Percentiles rank a stretch among this genome's conserved stretches.
Evolutionary conservation across 177 flowering plant genomes (phyloP).

Genomic region (Vitis hybrid): DNA sequence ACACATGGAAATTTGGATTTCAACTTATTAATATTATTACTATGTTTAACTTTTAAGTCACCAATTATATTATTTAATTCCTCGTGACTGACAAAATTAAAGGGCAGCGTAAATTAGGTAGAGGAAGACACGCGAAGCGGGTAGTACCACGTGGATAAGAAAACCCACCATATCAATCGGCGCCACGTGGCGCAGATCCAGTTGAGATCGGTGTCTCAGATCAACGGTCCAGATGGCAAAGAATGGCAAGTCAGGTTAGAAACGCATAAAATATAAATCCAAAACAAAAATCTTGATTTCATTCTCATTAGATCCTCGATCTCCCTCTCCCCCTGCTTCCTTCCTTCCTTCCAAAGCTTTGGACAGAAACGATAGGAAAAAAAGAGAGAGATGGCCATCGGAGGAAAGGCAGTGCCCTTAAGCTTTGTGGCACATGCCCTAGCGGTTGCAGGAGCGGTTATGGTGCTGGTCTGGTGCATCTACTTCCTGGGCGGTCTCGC

Average conservation of each 20-base stretch:
- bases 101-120: no score
- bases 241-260: no score
- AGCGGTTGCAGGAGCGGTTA: slow-evolving; percentile 41
- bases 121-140: no score
- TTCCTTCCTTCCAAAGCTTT: background rate
- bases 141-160: no score
- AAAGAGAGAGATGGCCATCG: slow-evolving; percentile 46
- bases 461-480: slow-evolving; percentile 84
- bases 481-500: slow-evolving; percentile 85
- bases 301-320: background rate
- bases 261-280: no score
- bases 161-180: no score
- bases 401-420: slow-evolving; percentile 38
- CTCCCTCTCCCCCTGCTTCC: background rate
- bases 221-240: background rate
- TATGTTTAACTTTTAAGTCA: no score
- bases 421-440: slow-evolving; percentile 61
- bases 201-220: no score
- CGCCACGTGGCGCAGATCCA: background rate
- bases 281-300: background rate
- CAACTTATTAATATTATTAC: no score
- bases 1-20: no score
- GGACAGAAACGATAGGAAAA: slow-evolving; percentile 14
- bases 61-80: no score
- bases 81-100: no score